Evolutionary conservation across 2,329 filamentous ascomycete species (phyloP).

Genomic region (Coniella vitis): DNA sequence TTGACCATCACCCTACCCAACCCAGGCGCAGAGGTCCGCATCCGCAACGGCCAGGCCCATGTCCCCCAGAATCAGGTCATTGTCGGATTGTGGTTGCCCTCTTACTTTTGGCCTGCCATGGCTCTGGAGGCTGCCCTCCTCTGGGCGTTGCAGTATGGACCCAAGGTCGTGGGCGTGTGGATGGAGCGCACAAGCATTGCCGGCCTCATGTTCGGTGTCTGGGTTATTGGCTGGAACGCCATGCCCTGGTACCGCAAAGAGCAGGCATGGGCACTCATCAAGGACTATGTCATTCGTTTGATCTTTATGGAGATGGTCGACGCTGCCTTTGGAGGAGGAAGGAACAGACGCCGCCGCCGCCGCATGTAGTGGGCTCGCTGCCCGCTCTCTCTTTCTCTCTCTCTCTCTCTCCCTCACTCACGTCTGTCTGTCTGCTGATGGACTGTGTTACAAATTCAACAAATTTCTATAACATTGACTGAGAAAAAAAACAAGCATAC

Average conservation of each 20-base stretch:
- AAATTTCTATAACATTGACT: too few relatives aligned
- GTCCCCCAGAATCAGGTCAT: neutral
- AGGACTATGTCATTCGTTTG: slow-evolving; percentile 12
- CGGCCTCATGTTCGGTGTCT: neutral
- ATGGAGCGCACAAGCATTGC: neutral
- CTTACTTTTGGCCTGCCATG: slow-evolving; percentile 11
- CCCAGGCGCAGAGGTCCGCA: slow-evolving; percentile 1
- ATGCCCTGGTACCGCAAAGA: slow-evolving; percentile 15
- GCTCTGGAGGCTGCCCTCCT: slow-evolving; percentile 10
- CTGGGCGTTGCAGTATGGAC: slow-evolving; percentile 1
- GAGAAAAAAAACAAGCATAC: too few relatives aligned
- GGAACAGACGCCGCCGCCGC: slow-evolving; percentile 8
- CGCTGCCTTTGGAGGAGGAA: slow-evolving; percentile 10
- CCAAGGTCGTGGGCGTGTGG: neutral
- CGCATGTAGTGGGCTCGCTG: neutral
- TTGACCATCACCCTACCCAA: slow-evolving; percentile 12
- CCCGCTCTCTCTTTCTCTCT: too few relatives aligned
- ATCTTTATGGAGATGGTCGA: slow-evolving; percentile 15
- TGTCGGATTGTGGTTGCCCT: slow-evolving; percentile 12
- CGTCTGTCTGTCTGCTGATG: too few relatives aligned
- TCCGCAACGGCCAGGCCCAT: neutral
- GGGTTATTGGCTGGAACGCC: slow-evolving; percentile 14
- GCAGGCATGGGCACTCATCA: slow-evolving; percentile 12
- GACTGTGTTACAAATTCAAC: too few relatives aligned
- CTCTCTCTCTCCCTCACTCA: too few relatives aligned